Evolutionary conservation across 257 asterid genomes (phyloP), one percentile per base, ranked within the genome.

Genomic region (Apocynum venetum): DNA sequence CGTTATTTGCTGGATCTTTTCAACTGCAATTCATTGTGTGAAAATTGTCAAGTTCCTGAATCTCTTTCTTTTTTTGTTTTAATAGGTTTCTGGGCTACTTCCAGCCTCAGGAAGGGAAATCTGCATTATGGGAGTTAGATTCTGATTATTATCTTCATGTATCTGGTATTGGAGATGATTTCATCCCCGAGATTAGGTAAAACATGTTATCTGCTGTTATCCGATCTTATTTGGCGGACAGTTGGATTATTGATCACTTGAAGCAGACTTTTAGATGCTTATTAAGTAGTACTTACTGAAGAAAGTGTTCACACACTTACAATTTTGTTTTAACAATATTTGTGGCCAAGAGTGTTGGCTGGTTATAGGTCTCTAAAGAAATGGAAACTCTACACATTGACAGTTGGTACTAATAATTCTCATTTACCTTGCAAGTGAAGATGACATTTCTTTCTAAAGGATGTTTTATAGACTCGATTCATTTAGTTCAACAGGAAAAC

Each of bases 81-180:
- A 20, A 75, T 95, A 96, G 99, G 83, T 96, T 96, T 84, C 88
- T 96, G 91, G 99, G 99, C 72, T 96, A 93, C 86, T 96, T 96
- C 86, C 94, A 88, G 86, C 99, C 99, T 35, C 94, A 88, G 83
- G 99, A 96, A 72, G 99, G 99, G 69, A 96, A 96, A 82, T 97
- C 99, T 79, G 96, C 98, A 76, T 87, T 96, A 44, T 96, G 99
- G 99, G 99, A 96, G 81, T 85, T 96, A 90, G 99, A 96, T 85
- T 93, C 99, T 72, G 99, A 96, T 87, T 96, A 96, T 84, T 96
- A 96, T 87, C 99, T 96, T 82, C 99, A 96, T 78, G 96, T 93
- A 67, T 96, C 99, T 59, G 98, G 98, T 71, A 84, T 90, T 75
- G 98, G 97, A 79, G 99, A 93, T 76, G 98, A 96, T 86, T 73